Evolutionary conservation across 2,329 filamentous ascomycete genomes (phyloP), one percentile per base, ranked within the genome.

Genomic region (Microsporum audouinii): DNA sequence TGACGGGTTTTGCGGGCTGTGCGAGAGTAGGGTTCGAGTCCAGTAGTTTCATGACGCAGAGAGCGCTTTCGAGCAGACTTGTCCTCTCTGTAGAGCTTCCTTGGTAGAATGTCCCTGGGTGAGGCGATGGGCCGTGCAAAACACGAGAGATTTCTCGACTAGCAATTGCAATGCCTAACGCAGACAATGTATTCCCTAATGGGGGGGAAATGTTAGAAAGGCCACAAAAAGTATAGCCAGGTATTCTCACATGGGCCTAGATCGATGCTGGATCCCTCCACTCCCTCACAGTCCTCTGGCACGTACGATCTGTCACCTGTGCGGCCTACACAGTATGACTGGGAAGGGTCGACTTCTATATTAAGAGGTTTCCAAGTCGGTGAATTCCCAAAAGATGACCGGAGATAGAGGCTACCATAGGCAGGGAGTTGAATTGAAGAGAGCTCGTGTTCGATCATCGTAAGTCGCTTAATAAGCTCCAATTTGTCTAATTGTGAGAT

Each of bases 401-500:
- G 61, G 56, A 64, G 61, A 49, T 68, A 71, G 3, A 70, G 60
- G 41, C 66, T 66, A 39, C 68, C 66, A 62, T 69, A 70, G n/a
- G 63, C 66, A 65, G 57, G 67, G 63, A 56, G 69, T 67, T 7
- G 63, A 6, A 71, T 55, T 14, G 69, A 62, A 41, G 65, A 63
- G 10, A 59, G 39, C 6, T 45, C 33, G 7, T 14, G 33, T 58
- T 70, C 67, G 5, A 67, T 56, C 38, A 66, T 14, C 4, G 66
- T 67, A 43, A 70, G 55, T 31, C 64, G 60, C 49, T 64, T 66
- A 12, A 69, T 69, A 5, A 71, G 49, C 17, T 67, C 41, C 7
- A 67, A 34, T 29, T 63, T 62, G 31, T 69, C 63, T n/a, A 61
- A 27, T 27, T 65, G 62, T 2, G 58, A 5, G 60, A 66, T 64